Percentiles rank a stretch among this genome's conserved stretches.
Evolutionary conservation across 257 asterid genomes (phyloP).

Genomic region (Solanum ossicruentum): DNA sequence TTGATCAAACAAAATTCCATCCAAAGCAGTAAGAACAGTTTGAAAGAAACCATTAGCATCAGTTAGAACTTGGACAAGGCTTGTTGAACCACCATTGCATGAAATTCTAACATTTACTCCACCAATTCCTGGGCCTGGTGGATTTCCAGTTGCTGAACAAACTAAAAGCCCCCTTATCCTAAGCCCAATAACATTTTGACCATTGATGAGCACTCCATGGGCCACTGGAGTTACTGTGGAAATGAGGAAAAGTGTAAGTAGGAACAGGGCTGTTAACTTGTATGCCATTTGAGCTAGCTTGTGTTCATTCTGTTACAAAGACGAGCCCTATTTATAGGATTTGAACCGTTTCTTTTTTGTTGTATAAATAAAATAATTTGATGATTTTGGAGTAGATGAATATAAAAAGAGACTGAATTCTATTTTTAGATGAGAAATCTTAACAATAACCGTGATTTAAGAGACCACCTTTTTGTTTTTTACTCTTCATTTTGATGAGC

Average conservation of each 20-base stretch:
- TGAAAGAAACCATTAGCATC: not conserved
- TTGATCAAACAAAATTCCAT: not conserved
- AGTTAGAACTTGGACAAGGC: not conserved
- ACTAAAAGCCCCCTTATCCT: not conserved
- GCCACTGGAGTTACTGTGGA: not conserved
- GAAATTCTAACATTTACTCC: conserved; percentile 1
- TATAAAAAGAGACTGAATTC: not conserved
- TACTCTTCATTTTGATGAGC: not conserved
- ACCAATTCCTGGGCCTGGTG: not conserved
- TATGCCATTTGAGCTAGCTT: not conserved
- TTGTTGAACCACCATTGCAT: not conserved
- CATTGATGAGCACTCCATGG: not conserved
- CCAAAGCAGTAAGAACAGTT: not conserved
- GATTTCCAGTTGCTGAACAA: not conserved
- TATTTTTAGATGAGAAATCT: not conserved
- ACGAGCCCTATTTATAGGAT: not conserved
- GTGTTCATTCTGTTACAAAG: not conserved
- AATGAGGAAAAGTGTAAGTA: not conserved
- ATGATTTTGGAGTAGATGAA: not conserved
- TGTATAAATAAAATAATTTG: not conserved
- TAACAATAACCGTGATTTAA: not conserved
- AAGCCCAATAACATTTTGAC: not conserved
- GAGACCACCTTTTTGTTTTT: not conserved
- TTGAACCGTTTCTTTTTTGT: not conserved
- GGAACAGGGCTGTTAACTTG: not conserved